phyloP scores from a whole-genome alignment of 1,284 basidiomycete genomes.

The Malassezia cuniculi region DNA sequence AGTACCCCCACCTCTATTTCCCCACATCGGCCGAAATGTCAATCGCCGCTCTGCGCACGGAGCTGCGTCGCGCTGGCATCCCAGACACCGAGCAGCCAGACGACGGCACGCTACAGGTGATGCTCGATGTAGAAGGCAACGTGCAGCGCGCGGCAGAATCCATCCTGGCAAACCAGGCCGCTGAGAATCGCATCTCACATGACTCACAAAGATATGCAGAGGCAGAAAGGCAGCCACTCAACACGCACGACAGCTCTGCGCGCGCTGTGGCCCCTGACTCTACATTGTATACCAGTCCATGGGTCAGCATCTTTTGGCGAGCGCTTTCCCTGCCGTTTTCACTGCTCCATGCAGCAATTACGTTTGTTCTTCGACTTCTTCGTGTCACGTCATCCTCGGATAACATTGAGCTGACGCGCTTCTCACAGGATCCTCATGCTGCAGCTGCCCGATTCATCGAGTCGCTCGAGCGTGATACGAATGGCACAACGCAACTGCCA shows the following conservation, averaged over 20 bases:
- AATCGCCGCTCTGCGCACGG: constrained; percentile 1
- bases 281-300: not conserved
- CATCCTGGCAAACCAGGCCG: constrained; percentile 8
- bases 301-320: constrained; percentile 2
- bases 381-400: not conserved
- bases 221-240: not conserved
- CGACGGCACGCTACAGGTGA: constrained; percentile 5
- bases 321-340: constrained; percentile 6
- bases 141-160: constrained; percentile 1
- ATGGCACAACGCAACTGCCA: constrained; percentile 4
- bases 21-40: not conserved
- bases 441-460: constrained; percentile 6
- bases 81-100: not conserved
- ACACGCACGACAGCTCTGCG: not conserved
- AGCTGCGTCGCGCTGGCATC: constrained; percentile 1
- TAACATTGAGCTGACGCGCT: not conserved
- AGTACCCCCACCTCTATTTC: too few species aligned
- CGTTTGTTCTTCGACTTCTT: not conserved
- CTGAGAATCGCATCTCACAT: constrained; percentile 2
- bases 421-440: constrained; percentile 1
- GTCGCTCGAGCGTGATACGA: constrained; percentile 6
- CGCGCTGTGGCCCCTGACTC: not conserved
- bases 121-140: constrained; percentile 11
- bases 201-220: too few species aligned
- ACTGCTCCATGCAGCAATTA: not conserved